Base-by-base conservation (phyloP, 2,329 filamentous ascomycete species). In the Bipolaris sorokiniana region DNA sequence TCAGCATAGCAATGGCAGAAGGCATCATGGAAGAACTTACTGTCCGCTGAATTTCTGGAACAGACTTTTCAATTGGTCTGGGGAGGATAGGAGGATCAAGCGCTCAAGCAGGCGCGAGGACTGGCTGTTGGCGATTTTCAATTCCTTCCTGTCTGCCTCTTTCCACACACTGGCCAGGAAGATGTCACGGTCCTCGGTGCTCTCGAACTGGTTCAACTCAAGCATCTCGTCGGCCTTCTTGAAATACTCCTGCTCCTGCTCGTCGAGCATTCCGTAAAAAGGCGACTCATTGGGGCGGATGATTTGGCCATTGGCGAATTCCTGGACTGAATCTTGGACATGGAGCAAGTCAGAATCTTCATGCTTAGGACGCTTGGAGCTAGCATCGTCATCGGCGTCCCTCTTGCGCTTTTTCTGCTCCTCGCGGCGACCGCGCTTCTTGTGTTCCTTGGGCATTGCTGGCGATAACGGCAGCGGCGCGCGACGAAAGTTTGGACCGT, bases 231-330 rank as follows among this genome's bases (percentile, higher is more conserved):
- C 93, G 51, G 93, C 92, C 46, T 88, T 87, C 65, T 91, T 89
- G 77, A 98, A 99, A 77, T 97, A 97, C 76, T 97, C 93, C 73
- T 97, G 92, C 80, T 99, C 95, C 65, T 96, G 87, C 52, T 96
- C 89, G 68, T 92, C 90, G 23, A 99, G 88, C 82, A 97, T 88
- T 63, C 95, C 95, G 69, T 96, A 98, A 80, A 97, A 99, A 54
- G 91, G 88, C 66, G 82, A 86, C 58, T 91, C 90, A 9, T 77
- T 77, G 2, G 69, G 72, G 34, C 70, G 72, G 36, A 71, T 70
- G 62, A 66, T 64, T 58, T 61, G 69, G 51, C 70, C 68, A 10
- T 57, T 42, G 76, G 66, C 31, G 34, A 65, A 68, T 23, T 67
- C 64, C 9, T 62, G 53, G 10, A 51, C 55, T 51, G 65, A 63